Base-by-base conservation (phyloP, 176 grass and related monocot species). In the Oropetium thomaeum region DNA sequence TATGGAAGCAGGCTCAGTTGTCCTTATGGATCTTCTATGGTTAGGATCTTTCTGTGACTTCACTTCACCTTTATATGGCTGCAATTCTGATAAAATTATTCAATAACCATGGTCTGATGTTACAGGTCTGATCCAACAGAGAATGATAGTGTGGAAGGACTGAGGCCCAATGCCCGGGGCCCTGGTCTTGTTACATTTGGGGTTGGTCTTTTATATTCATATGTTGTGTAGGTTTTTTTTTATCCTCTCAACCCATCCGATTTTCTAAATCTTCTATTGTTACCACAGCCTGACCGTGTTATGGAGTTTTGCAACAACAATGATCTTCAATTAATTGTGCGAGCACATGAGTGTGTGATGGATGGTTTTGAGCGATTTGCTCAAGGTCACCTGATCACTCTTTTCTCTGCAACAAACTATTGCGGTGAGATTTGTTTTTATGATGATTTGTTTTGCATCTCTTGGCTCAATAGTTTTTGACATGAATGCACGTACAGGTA, bases 231-330 rank as follows among this genome's bases (percentile, higher is more conserved):
- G 22, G 3, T 70, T 14, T 73, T 70, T 14, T 73, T 69, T 59
- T 67, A 53, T 64, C 23, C 22, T 86, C 75, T 47, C 19, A 35
- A 17, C 16, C 39, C 49, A 13, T 72, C 33, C 9, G 14, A 47
- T 82, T 80, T 63, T 82, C 76, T 38, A 71, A 82, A 49, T 23
- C 23, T 76, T 39, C 5, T 82, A 12, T 65, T 87, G 31, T 78
- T 87, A 62, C 27, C 81, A 69, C 89, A 99, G 96, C 96, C 96
- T 83, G 96, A 99, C 78, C 92, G 96, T 52, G 96, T 99, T 31
- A 96, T 99, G 87, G 96, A 99, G 82, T 99, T 99, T 58, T 99
- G 96, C 77, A 92, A 99, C 76, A 99, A 99, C 66, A 99, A 99
- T 62, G 96, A 99, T 39, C 87, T 99, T 78, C 96, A 99, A 19